Evolutionary conservation across 2,329 filamentous ascomycete genomes (phyloP).

Genomic region (Phialophora tarda): DNA sequence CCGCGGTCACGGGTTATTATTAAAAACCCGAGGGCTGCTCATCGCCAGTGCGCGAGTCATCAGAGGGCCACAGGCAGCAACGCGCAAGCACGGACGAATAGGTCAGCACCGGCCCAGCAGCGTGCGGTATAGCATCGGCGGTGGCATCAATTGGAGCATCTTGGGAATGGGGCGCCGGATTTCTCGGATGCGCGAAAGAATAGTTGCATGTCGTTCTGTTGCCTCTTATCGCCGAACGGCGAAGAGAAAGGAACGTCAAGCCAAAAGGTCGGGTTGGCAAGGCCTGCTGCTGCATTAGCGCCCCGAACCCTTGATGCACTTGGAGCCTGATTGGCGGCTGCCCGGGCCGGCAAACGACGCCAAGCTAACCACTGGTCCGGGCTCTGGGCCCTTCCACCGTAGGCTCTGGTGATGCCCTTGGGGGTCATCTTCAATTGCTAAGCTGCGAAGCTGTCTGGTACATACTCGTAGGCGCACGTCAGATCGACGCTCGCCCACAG

Average conservation of each 20-base stretch:
- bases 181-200: conserved; percentile 34
- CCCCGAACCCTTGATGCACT: conserved; percentile 4
- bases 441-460: background rate
- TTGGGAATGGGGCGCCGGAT: conserved; percentile 27
- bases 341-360: background rate
- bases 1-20: conserved; percentile 20
- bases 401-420: background rate
- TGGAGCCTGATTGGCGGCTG: conserved; percentile 7
- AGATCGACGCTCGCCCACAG: background rate
- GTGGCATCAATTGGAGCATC: conserved; percentile 15
- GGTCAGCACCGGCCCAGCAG: conserved; percentile 23
- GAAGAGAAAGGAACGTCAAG: background rate
- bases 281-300: conserved; percentile 22
- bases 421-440: background rate
- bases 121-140: conserved; percentile 11
- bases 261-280: conserved; percentile 18
- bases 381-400: background rate
- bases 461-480: background rate
- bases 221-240: conserved; percentile 17
- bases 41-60: conserved; percentile 16
- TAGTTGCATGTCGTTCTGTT: conserved; percentile 30
- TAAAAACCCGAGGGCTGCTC: conserved; percentile 5
- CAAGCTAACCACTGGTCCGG: background rate
- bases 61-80: conserved; percentile 16
- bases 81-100: conserved; percentile 20